Percentiles rank a stretch among this genome's conserved stretches.
These are phyloP conservation scores for Trifolium subterraneum DNA, from an alignment of 306 rosid genomes.

Conservation along the genomic window DNA sequence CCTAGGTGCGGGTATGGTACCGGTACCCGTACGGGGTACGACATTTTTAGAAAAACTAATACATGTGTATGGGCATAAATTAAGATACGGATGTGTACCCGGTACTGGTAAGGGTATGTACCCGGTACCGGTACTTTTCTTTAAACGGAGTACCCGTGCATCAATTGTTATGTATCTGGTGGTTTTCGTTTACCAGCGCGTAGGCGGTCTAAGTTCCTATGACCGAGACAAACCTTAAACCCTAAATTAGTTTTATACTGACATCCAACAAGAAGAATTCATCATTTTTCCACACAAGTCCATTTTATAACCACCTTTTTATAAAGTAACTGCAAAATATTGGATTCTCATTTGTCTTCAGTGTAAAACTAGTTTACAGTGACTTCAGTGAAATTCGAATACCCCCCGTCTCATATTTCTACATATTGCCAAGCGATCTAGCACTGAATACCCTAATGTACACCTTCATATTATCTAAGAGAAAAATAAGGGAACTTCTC, in stretches of 20 bases:
- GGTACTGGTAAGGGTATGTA: too few species aligned
- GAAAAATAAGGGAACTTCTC: background rate
- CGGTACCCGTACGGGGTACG: too few species aligned
- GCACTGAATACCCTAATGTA: conserved; percentile 2
- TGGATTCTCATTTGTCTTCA: background rate
- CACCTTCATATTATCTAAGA: background rate
- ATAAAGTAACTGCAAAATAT: background rate
- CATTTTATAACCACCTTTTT: background rate
- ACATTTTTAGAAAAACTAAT: too few species aligned
- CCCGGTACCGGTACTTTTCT: too few species aligned
- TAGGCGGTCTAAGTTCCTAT: too few species aligned
- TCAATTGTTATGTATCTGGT: too few species aligned
- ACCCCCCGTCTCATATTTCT: background rate
- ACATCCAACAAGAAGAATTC: background rate
- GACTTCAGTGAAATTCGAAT: background rate
- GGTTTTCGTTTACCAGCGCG: too few species aligned
- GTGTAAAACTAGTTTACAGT: background rate
- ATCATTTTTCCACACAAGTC: background rate
- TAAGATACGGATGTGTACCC: too few species aligned
- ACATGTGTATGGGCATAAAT: too few species aligned
- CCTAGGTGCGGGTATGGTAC: too few species aligned
- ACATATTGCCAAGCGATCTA: background rate
- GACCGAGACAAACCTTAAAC: background rate
- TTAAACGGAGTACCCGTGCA: too few species aligned
- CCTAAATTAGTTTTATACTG: background rate